phyloP scores from a whole-genome alignment of 148 eudicot genomes.

The Camellia lanceoleosa region DNA sequence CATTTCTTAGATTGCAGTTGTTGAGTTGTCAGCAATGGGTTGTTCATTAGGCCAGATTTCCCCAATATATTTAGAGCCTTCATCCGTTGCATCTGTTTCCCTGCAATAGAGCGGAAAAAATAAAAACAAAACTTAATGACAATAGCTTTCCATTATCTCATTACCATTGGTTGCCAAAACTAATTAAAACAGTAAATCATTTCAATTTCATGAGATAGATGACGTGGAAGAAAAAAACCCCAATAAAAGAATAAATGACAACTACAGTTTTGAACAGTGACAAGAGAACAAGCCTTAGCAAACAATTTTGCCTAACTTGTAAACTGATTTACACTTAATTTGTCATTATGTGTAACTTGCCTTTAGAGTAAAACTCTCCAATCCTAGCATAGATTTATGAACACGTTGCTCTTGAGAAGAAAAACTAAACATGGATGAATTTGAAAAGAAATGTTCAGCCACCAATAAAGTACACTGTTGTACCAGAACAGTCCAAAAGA shows the following conservation, averaged over 20 bases:
- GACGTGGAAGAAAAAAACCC: neutral
- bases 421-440: neutral
- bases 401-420: neutral
- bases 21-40: constrained; percentile 15
- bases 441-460: neutral
- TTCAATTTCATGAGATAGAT: neutral
- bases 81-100: constrained; percentile 39
- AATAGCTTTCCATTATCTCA: neutral
- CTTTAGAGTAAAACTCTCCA: neutral
- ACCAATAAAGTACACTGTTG: neutral
- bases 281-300: neutral
- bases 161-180: neutral
- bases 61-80: constrained; percentile 35
- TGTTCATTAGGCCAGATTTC: constrained; percentile 24
- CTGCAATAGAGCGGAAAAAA: constrained; percentile 23
- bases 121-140: neutral
- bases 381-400: neutral
- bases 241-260: neutral
- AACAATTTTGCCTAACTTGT: neutral
- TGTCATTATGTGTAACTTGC: neutral
- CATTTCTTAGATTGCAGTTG: constrained; percentile 19
- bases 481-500: neutral
- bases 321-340: neutral
- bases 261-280: neutral
- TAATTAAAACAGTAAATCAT: neutral